A percentile compares a stretch with the other conserved stretches of the same genome.
phyloP scores from a whole-genome alignment of 208 protist species.

The Trypanosoma melophagium region DNA sequence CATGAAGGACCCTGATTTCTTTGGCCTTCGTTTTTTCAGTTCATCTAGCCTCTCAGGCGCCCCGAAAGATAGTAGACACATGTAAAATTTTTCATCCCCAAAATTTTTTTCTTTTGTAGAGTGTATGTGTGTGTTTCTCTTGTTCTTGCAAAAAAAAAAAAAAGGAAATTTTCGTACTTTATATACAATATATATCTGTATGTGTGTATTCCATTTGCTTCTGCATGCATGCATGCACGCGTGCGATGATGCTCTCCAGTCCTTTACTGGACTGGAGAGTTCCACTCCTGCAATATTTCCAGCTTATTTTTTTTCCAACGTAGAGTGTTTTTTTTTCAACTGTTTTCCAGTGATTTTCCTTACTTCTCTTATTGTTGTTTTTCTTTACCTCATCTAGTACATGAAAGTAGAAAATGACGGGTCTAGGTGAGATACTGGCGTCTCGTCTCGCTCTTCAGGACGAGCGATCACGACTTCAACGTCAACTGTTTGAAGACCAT shows the following conservation, averaged over 20 bases:
- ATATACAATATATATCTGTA: neutral
- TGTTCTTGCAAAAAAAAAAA: too few relatives aligned
- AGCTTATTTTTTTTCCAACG: neutral
- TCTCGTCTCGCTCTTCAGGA: constrained; percentile 25
- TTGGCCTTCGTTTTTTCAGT: constrained; percentile 66
- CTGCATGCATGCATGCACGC: neutral
- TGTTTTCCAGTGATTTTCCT: neutral
- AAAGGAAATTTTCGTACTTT: neutral
- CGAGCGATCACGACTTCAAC: constrained; percentile 16
- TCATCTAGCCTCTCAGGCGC: neutral
- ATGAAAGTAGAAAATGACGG: neutral
- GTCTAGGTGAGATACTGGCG: neutral
- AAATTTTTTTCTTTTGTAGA: neutral
- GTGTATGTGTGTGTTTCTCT: neutral
- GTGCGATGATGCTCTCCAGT: too few relatives aligned
- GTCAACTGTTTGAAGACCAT: constrained; percentile 18
- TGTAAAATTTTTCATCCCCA: constrained; percentile 9
- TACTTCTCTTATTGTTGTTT: constrained; percentile 26
- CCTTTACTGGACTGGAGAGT: too few relatives aligned
- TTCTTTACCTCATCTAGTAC: constrained; percentile 1
- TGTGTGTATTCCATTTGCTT: neutral
- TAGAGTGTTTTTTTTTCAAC: neutral
- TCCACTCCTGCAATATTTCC: too few relatives aligned
- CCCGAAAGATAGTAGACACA: neutral
- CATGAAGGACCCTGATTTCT: constrained; percentile 55